phyloP scores from a whole-genome alignment of 768 basidiomycete genomes.

The Chiua virens region DNA sequence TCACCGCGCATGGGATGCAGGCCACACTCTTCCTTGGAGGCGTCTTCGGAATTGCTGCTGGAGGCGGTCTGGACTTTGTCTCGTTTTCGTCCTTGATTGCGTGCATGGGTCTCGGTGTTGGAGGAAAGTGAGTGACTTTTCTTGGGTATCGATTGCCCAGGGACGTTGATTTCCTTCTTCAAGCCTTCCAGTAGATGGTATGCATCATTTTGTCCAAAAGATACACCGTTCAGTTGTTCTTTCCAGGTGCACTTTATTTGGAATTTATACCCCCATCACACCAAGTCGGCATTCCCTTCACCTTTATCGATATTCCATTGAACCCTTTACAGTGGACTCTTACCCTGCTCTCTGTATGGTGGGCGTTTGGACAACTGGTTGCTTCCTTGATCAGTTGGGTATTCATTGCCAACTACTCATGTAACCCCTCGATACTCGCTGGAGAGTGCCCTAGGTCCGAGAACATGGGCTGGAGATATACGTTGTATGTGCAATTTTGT shows the following conservation, averaged over 20 bases:
- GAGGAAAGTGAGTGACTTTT: constrained; percentile 45
- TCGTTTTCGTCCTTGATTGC: constrained; percentile 46
- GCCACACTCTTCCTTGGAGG: constrained; percentile 39
- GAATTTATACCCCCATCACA: constrained; percentile 45
- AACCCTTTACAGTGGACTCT: constrained; percentile 45
- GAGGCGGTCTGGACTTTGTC: constrained; percentile 45
- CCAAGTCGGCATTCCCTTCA: constrained; percentile 24
- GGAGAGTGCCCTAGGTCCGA: constrained; percentile 45
- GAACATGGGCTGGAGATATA: constrained; percentile 66
- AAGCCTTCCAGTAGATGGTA: constrained; percentile 50
- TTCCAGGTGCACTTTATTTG: constrained; percentile 43
- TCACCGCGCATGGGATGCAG: constrained; percentile 11
- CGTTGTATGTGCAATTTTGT: constrained; percentile 32
- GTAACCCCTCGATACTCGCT: constrained; percentile 29
- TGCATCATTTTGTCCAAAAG: constrained; percentile 2
- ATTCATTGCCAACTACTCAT: constrained; percentile 57
- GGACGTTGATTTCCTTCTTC: constrained; percentile 12
- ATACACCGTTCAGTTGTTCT: not conserved
- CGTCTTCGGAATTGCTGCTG: constrained; percentile 52
- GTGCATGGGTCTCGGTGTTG: constrained; percentile 49
- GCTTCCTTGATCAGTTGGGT: constrained; percentile 55
- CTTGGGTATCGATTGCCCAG: constrained; percentile 5
- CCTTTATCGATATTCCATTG: not conserved
- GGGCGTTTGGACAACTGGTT: constrained; percentile 50
- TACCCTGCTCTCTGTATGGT: constrained; percentile 54